phyloP scores from a whole-genome alignment of 2,329 filamentous ascomycete species.

The Anisogramma anomala region DNA sequence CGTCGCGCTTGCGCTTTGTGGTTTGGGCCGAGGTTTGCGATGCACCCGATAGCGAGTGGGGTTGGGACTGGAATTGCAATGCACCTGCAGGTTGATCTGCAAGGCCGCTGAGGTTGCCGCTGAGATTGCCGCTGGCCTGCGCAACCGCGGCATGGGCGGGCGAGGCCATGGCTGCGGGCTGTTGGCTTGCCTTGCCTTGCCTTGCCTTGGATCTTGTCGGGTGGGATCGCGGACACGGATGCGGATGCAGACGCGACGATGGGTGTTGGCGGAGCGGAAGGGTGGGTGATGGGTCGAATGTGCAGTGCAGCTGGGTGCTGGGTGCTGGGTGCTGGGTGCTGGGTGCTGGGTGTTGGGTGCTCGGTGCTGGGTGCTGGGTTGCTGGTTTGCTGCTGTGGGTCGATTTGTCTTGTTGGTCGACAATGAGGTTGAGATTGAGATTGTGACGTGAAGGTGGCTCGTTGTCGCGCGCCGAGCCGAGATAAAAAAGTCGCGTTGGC shows the following conservation, averaged over 20 bases:
- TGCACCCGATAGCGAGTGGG: slow-evolving; percentile 18
- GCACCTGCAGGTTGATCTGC: slow-evolving; percentile 12
- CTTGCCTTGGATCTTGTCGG: background rate
- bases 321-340: too few species aligned
- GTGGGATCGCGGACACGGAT: background rate
- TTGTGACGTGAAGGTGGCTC: slow-evolving; percentile 6
- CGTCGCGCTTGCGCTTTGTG: slow-evolving; percentile 49
- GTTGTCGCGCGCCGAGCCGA: slow-evolving; percentile 9
- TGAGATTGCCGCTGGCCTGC: slow-evolving; percentile 21
- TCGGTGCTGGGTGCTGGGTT: too few species aligned
- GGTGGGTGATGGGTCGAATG: too few species aligned
- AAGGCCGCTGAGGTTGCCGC: background rate
- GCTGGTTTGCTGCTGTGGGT: too few species aligned
- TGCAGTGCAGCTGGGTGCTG: too few species aligned
- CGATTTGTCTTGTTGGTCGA: too few species aligned
- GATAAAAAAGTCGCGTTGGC: slow-evolving; percentile 10
- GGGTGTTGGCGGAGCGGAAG: background rate
- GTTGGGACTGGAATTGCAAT: slow-evolving; percentile 13
- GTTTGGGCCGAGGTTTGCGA: slow-evolving; percentile 21
- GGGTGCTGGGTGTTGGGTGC: too few species aligned
- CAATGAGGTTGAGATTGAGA: slow-evolving; percentile 4
- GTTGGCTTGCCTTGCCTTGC: background rate
- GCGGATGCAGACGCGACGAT: background rate
- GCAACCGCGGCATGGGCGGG: slow-evolving; percentile 18
- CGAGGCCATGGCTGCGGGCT: slow-evolving; percentile 22